Conservation (phyloP, 148 eudicot species). For the Fagopyrum esculentum region DNA sequence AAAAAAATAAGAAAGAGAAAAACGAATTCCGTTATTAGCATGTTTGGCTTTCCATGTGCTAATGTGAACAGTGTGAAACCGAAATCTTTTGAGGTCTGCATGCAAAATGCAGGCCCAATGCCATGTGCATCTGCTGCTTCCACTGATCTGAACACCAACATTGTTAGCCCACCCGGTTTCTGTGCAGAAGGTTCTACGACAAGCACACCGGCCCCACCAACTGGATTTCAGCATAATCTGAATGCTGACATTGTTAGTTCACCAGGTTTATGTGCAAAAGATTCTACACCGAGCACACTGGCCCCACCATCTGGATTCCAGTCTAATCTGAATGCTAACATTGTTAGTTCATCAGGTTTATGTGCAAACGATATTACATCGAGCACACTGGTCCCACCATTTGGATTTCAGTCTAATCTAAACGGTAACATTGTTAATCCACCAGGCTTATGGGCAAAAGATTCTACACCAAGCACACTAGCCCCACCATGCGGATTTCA, state of each 20-base stretch:
- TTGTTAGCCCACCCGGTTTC: background rate
- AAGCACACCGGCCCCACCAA: background rate
- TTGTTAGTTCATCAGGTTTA: background rate
- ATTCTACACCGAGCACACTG: constrained; percentile 18
- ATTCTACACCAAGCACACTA: background rate
- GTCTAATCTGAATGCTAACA: background rate
- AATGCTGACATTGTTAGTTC: constrained; percentile 10
- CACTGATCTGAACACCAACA: background rate
- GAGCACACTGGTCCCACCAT: background rate
- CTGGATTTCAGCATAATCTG: background rate
- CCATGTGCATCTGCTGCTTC: constrained; percentile 13
- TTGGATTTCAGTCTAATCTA: background rate
- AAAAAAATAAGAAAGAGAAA: background rate
- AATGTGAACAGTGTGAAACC: constrained; percentile 24
- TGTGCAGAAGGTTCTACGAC: background rate
- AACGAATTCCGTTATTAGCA: background rate
- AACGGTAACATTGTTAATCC: background rate
- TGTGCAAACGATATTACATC: background rate
- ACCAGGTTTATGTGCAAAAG: constrained; percentile 13
- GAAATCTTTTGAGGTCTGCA: constrained; percentile 31
- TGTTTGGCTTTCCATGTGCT: constrained; percentile 4
- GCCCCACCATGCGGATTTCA: too few relatives aligned
- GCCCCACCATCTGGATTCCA: constrained; percentile 12
- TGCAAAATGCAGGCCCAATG: constrained; percentile 19
- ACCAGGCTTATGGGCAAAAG: background rate